These are phyloP conservation scores for Lolium rigidum DNA, from an alignment of 176 grass and related monocot species.

Conservation along the genomic window DNA sequence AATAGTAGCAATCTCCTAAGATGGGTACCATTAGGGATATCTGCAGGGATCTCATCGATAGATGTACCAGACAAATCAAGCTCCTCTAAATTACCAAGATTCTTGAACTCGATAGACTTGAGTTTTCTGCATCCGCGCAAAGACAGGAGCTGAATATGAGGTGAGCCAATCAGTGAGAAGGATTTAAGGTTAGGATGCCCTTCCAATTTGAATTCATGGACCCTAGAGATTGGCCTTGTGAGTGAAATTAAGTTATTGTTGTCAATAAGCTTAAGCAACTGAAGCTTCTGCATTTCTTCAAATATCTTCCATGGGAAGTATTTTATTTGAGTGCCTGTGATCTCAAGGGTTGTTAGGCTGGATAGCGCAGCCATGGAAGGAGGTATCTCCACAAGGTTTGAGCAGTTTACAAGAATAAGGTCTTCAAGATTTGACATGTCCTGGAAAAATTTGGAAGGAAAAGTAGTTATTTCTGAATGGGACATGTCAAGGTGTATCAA, in stretches of 20 bases:
- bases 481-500: neutral
- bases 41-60: neutral
- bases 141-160: neutral
- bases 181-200: neutral
- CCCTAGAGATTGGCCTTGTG: neutral
- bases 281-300: neutral
- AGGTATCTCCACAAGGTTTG: constrained; percentile 23
- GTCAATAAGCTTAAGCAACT: neutral
- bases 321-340: neutral
- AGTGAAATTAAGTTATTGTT: neutral
- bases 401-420: neutral
- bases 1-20: neutral
- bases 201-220: neutral
- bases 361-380: neutral
- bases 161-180: neutral
- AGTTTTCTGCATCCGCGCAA: neutral
- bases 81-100: constrained; percentile 18
- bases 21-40: neutral
- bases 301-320: neutral
- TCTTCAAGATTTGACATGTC: neutral
- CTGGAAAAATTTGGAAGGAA: neutral
- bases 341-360: neutral
- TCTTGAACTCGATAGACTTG: neutral
- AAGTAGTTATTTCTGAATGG: neutral
- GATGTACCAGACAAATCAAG: neutral